Base-by-base conservation (phyloP, 192 early-diverging fungal genomes). In the Coemansia sp. region DNA sequence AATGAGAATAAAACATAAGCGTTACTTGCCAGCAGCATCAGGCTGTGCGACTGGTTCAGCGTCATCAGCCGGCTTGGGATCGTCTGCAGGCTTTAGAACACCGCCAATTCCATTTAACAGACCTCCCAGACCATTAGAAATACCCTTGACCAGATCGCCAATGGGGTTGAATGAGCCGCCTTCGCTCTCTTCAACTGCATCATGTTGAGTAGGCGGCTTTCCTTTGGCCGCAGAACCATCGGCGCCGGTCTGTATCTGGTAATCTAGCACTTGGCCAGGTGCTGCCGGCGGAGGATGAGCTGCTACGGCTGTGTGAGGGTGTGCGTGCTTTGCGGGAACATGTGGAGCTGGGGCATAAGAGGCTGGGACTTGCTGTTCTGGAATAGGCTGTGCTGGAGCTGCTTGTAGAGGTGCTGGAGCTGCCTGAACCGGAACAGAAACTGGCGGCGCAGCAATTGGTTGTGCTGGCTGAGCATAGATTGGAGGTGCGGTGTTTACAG, bases 51-150 rank as follows among this genome's bases (percentile, higher is more conserved):
- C n/a, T n/a, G n/a, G n/a, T n/a, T n/a, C n/a, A n/a, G n/a, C n/a
- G n/a, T n/a, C n/a, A 15, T 55, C 67, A 43, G 64, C 67, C 0
- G 60, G 39, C 11, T 46, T 47, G 19, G 23, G 5, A 24, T 69
- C 59, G 18, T 58, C 56, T 15, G 36, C 59, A 1, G 43, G 30
- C 9, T 23, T 24, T 9, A 38, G 34, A 28, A 64, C 22, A 5
- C 40, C 50, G 17, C 55, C 53, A 9, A 70, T 45, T 6, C 67
- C 67, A 41, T 27, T 45, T 2, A 71, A 20, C 32, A 71, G 29
- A 17, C 47, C 50, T 9, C 45, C 50, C 19, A 71, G 17, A 14
- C 67, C 60, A 27, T 63, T 47, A 7, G 60, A 59, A 22, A 71
- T 35, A 10, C 55, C 60, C 28, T 53, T 44, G 9, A 71, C 24